Conservation (phyloP, 1,139 yeast species). For the Hansenula sp. region DNA sequence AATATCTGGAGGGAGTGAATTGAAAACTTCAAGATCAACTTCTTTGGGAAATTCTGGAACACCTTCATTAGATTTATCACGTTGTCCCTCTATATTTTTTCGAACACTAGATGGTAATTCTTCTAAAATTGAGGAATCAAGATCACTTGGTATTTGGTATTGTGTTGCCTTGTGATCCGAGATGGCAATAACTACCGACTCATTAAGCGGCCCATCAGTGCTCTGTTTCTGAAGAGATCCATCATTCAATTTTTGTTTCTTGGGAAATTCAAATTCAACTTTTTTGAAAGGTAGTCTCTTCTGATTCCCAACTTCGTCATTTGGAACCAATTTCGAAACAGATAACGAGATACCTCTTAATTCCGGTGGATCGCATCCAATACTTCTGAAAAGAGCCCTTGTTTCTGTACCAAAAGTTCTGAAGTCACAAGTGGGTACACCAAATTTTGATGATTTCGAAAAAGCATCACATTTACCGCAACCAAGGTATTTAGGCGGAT, state of each 20-base stretch:
- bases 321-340: constrained; percentile 49
- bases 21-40: constrained; percentile 54
- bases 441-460: constrained; percentile 58
- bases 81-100: constrained; percentile 16
- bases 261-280: constrained; percentile 7
- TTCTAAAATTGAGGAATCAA: constrained; percentile 27
- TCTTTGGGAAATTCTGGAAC: constrained; percentile 23
- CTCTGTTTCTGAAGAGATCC: background rate
- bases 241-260: constrained; percentile 2
- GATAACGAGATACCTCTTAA: constrained; percentile 78
- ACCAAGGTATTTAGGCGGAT: constrained; percentile 79
- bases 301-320: constrained; percentile 35
- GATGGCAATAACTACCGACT: background rate
- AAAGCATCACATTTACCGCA: constrained; percentile 73
- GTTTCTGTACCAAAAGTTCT: constrained; percentile 62
- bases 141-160: constrained; percentile 22
- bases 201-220: background rate
- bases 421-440: constrained; percentile 58
- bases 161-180: constrained; percentile 18
- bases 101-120: constrained; percentile 29
- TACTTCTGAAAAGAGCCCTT: constrained; percentile 49
- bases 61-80: constrained; percentile 12
- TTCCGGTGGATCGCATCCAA: constrained; percentile 62
- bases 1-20: constrained; percentile 49
- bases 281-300: constrained; percentile 37